Conservation (phyloP, 306 rosid species). For the Dryas drummondii region DNA sequence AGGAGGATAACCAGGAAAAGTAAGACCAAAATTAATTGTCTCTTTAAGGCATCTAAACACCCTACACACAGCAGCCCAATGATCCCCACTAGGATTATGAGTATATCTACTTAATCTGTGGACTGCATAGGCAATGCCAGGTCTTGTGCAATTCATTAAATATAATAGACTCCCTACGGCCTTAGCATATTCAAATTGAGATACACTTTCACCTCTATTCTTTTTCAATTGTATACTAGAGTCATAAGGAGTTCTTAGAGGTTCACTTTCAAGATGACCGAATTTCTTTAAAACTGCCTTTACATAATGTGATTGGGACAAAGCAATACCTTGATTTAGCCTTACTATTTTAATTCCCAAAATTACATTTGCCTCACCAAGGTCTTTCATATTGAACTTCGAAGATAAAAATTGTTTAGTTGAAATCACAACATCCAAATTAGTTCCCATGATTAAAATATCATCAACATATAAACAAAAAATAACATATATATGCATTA, state of each 20-base stretch:
- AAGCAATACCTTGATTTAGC: too few relatives aligned
- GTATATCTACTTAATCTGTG: constrained; percentile 1
- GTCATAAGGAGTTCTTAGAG: neutral
- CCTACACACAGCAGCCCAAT: neutral
- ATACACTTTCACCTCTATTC: neutral
- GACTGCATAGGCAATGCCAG: neutral
- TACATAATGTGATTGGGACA: too few relatives aligned
- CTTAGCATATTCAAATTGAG: neutral
- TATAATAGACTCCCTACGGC: neutral
- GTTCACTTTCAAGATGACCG: too few relatives aligned
- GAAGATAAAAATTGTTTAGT: neutral
- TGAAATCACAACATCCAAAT: neutral
- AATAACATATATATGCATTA: neutral
- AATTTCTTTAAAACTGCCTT: too few relatives aligned
- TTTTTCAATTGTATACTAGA: neutral
- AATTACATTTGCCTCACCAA: neutral
- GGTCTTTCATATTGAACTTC: neutral
- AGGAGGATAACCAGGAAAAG: neutral
- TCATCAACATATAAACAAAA: neutral
- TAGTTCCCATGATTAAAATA: neutral
- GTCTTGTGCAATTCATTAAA: neutral
- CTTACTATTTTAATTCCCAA: too few relatives aligned
- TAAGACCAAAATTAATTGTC: neutral
- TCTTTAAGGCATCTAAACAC: neutral
- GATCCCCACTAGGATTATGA: neutral